These are phyloP conservation scores for Xylariaceae sp. DNA, from an alignment of 2,329 filamentous ascomycete genomes.

Conservation along the genomic window DNA sequence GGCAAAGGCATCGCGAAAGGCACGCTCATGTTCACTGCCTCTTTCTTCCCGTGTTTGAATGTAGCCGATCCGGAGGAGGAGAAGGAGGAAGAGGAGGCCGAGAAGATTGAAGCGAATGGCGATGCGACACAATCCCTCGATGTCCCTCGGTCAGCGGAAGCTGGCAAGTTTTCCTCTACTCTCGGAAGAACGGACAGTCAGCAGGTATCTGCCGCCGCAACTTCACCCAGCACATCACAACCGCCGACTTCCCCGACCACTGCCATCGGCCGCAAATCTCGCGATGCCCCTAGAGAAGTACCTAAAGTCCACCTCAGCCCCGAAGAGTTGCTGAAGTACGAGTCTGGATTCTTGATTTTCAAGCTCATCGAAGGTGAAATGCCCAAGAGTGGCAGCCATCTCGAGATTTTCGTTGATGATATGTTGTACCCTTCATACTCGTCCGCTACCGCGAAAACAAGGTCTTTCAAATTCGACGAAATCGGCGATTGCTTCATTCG, in stretches of 20 bases:
- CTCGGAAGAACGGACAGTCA: conserved; percentile 31
- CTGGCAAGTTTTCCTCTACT: conserved; percentile 43
- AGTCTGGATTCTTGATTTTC: conserved; percentile 92
- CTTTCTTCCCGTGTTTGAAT: conserved; percentile 89
- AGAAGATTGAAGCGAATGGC: conserved; percentile 24
- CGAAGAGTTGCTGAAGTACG: conserved; percentile 80
- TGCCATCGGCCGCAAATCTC: conserved; percentile 40
- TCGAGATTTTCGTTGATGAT: conserved; percentile 92
- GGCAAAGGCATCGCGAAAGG: conserved; percentile 76
- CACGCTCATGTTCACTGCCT: conserved; percentile 72
- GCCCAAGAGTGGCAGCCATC: conserved; percentile 68
- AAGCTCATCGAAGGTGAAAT: conserved; percentile 89
- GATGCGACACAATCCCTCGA: conserved; percentile 30
- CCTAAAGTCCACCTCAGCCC: conserved; percentile 76
- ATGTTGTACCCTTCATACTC: conserved; percentile 87
- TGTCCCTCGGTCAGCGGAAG: conserved; percentile 35
- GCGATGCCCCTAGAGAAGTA: conserved; percentile 53
- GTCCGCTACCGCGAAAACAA: conserved; percentile 71
- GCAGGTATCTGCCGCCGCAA: conserved; percentile 28
- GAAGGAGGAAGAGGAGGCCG: conserved; percentile 47
- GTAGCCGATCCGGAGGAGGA: conserved; percentile 88
- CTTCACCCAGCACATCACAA: conserved; percentile 41
- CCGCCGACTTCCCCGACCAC: conserved; percentile 39
- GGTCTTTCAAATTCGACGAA: conserved; percentile 76
- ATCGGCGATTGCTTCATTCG: conserved; percentile 94